These are phyloP conservation scores for Aspergillus proliferans DNA, from an alignment of 2,329 filamentous ascomycete genomes.

Conservation along the genomic window DNA sequence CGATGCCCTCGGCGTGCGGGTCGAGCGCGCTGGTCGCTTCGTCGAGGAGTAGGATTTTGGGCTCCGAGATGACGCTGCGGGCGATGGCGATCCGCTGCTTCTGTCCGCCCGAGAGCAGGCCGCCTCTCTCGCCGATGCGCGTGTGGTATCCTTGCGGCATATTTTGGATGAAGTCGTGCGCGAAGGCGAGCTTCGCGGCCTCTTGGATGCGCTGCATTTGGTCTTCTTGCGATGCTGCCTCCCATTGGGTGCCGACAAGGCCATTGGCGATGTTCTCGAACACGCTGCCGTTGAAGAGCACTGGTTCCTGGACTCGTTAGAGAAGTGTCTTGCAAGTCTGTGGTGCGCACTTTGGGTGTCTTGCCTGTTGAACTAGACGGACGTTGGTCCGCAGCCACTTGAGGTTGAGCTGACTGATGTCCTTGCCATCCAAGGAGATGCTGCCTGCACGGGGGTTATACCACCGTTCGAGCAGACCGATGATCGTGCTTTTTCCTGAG, in stretches of 20 bases:
- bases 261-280: conserved; percentile 65
- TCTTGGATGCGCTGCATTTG: conserved; percentile 18
- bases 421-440: conserved; percentile 58
- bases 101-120: conserved; percentile 37
- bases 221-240: conserved; percentile 16
- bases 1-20: conserved; percentile 76
- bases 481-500: conserved; percentile 60
- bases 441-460: conserved; percentile 61
- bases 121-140: conserved; percentile 27
- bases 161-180: conserved; percentile 33
- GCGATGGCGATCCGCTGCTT: conserved; percentile 41
- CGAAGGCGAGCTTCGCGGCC: conserved; percentile 30
- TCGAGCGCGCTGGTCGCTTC: conserved; percentile 85
- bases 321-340: neutral
- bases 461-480: conserved; percentile 56
- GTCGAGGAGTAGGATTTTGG: conserved; percentile 76
- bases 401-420: conserved; percentile 55
- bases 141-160: conserved; percentile 35
- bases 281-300: conserved; percentile 63
- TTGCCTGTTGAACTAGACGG: conserved; percentile 61
- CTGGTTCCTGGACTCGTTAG: conserved; percentile 48
- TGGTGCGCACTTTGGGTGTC: neutral
- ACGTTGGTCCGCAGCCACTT: conserved; percentile 58
- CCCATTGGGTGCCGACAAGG: conserved; percentile 1
- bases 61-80: conserved; percentile 66